Percentiles rank a stretch among this genome's conserved stretches.
Evolutionary conservation across 768 basidiomycete species (phyloP).

Genomic region (Lactifluus piperatus): DNA sequence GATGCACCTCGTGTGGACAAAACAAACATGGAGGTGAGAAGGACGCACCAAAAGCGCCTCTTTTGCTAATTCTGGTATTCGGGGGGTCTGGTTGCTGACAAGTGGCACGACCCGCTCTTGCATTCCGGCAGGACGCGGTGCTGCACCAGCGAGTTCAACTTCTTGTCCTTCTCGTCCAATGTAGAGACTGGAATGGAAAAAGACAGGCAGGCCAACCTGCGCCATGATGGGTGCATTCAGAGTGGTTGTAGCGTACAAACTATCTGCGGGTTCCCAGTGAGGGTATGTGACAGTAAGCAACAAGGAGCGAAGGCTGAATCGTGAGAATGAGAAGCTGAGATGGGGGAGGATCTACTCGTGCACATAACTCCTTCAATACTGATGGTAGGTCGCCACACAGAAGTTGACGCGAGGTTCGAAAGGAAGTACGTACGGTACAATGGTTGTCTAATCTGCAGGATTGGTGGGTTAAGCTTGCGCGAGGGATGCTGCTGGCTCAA

Average conservation of each 20-base stretch:
- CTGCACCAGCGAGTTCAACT: slow-evolving; percentile 34
- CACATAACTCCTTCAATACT: slow-evolving; percentile 15
- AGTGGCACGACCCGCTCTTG: slow-evolving; percentile 52
- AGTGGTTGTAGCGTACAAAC: slow-evolving; percentile 48
- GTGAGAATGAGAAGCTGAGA: slow-evolving; percentile 40
- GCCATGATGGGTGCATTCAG: slow-evolving; percentile 56
- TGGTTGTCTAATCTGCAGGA: slow-evolving; percentile 61
- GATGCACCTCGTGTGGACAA: too few species aligned
- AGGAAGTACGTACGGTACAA: slow-evolving; percentile 68
- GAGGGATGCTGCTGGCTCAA: slow-evolving; percentile 30
- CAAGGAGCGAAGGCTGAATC: slow-evolving; percentile 53
- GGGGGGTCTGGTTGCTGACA: slow-evolving; percentile 52
- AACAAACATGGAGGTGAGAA: too few species aligned
- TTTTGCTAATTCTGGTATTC: slow-evolving; percentile 59
- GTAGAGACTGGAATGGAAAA: slow-evolving; percentile 44
- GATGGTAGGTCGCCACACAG: slow-evolving; percentile 63
- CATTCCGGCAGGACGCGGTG: slow-evolving; percentile 33
- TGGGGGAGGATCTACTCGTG: slow-evolving; percentile 12
- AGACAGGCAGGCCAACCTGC: slow-evolving; percentile 55
- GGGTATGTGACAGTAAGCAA: slow-evolving; percentile 68
- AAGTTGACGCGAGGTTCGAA: slow-evolving; percentile 54
- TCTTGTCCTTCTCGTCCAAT: slow-evolving; percentile 41
- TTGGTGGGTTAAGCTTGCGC: slow-evolving; percentile 34
- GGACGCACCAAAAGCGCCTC: slow-evolving; percentile 56
- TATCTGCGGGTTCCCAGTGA: slow-evolving; percentile 57